Evolutionary conservation across 257 asterid species (phyloP).

Genomic region (Penstemon eatonii): DNA sequence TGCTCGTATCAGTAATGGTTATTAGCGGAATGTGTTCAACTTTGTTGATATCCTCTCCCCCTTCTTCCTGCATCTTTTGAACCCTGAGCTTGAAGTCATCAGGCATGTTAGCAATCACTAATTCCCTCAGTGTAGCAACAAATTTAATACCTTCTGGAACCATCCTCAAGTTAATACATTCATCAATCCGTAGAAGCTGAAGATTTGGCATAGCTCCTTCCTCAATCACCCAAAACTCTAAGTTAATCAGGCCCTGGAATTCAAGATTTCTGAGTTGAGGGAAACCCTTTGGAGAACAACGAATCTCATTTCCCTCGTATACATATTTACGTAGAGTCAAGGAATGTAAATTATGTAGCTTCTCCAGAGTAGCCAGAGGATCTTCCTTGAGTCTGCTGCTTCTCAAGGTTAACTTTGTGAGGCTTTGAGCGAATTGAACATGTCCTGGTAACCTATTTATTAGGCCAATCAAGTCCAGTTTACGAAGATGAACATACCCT

Average conservation of each 20-base stretch:
- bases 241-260: slow-evolving; percentile 33
- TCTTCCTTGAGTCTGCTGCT: slow-evolving; percentile 50
- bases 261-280: slow-evolving; percentile 38
- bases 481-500: slow-evolving; percentile 44
- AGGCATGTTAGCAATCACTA: slow-evolving; percentile 52
- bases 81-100: slow-evolving; percentile 42
- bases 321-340: slow-evolving; percentile 40
- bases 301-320: slow-evolving; percentile 38
- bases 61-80: slow-evolving; percentile 36
- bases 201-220: slow-evolving; percentile 51
- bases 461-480: slow-evolving; percentile 44
- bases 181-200: slow-evolving; percentile 37
- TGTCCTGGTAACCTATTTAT: slow-evolving; percentile 43
- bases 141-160: slow-evolving; percentile 46
- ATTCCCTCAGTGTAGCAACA: slow-evolving; percentile 37
- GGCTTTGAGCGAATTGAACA: slow-evolving; percentile 31
- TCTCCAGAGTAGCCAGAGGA: slow-evolving; percentile 50
- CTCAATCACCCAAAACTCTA: slow-evolving; percentile 47
- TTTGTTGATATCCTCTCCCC: slow-evolving; percentile 40
- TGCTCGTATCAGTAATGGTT: slow-evolving; percentile 32
- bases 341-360: slow-evolving; percentile 35
- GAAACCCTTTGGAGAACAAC: slow-evolving; percentile 43
- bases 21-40: slow-evolving; percentile 38
- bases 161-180: slow-evolving; percentile 41
- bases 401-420: slow-evolving; percentile 49